Evolutionary conservation across 2,329 filamentous ascomycete genomes (phyloP), one percentile per base, ranked within the genome.

Genomic region (Dothiorella sarmentorum): DNA sequence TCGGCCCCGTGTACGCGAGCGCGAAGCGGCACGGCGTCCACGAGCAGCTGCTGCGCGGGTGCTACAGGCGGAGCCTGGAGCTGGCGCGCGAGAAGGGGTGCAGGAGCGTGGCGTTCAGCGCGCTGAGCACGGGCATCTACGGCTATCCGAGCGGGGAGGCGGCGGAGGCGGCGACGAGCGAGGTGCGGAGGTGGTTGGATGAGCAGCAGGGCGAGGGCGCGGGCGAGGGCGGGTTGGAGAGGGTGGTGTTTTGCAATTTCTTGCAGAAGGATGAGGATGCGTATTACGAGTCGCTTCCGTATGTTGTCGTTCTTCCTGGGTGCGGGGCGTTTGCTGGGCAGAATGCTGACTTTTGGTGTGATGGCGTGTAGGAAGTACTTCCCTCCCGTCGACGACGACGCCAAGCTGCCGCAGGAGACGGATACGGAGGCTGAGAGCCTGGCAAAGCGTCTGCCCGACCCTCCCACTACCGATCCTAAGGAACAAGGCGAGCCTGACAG

Each of bases 111-210:
- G 94, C 90, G 0, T 97, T 99, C 66, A 85, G 87, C 38, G 87
- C 85, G 18, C 81, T 97, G 61, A 96, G 91, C 68, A 97, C 93
- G 0, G 94, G 93, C 0, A 73, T 96, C 1, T 97, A 96, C 69
- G 90, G 90, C 0, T 97, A 95, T 69, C 93, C 93, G 0, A 89
- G 84, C 65, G 63, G 69, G 0, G 81, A 86, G 38, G 94, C 93
- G 1, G 90, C 91, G 0, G 71, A 78, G n/a, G 80, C 87, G 9
- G 94, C 91, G 1, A 80, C 88, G 55, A 76, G 81, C 29, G 83
- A 83, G 35, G 82, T 85, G 43, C 77, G 79, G 56, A 73, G 72
- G 40, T 87, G 85, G 68, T 65, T 87, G 22, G 77, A 80, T 10
- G 70, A 75, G 63, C 29, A 13, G 45, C 29, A 37, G 27, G 33